These are phyloP conservation scores for Stylonectria norvegica DNA, from an alignment of 2,329 filamentous ascomycete species.

Conservation along the genomic window DNA sequence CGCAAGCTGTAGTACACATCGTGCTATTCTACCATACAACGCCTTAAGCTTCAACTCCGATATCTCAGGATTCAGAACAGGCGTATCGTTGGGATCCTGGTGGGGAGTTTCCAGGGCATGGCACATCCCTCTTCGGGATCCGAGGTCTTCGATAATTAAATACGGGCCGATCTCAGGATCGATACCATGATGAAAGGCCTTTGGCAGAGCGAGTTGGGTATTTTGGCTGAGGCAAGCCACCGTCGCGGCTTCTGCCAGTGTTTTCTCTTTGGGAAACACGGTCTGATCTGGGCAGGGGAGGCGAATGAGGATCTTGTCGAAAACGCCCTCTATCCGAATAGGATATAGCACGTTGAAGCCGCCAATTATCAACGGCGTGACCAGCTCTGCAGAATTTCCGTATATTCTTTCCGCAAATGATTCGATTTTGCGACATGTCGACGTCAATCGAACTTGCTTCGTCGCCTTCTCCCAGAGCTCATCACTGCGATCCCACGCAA, in stretches of 20 bases:
- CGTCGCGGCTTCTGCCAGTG: slow-evolving; percentile 22
- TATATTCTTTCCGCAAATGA: slow-evolving; percentile 16
- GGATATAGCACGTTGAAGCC: slow-evolving; percentile 29
- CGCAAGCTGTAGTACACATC: slow-evolving; percentile 38
- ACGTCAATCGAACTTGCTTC: slow-evolving; percentile 19
- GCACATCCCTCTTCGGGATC: slow-evolving; percentile 16
- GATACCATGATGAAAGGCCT: slow-evolving; percentile 18
- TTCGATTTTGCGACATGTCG: slow-evolving; percentile 19
- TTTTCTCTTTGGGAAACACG: slow-evolving; percentile 22
- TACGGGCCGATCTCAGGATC: slow-evolving; percentile 22
- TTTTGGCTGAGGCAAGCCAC: slow-evolving; percentile 13
- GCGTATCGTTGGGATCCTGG: slow-evolving; percentile 16
- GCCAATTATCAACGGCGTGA: slow-evolving; percentile 23
- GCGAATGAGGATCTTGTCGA: slow-evolving; percentile 16
- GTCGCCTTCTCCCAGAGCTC: slow-evolving; percentile 7
- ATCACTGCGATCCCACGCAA: slow-evolving; percentile 15
- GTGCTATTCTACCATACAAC: slow-evolving; percentile 37
- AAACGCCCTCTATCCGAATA: slow-evolving; percentile 14
- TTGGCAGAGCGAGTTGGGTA: slow-evolving; percentile 24
- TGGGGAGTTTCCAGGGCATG: slow-evolving; percentile 16
- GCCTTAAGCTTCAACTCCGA: slow-evolving; percentile 27
- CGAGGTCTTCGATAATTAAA: slow-evolving; percentile 22
- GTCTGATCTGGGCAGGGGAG: slow-evolving; percentile 20
- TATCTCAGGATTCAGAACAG: slow-evolving; percentile 23
- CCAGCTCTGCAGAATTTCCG: slow-evolving; percentile 14